phyloP scores from a whole-genome alignment of 2,329 filamentous ascomycete genomes.

The Calycina herbarum region DNA sequence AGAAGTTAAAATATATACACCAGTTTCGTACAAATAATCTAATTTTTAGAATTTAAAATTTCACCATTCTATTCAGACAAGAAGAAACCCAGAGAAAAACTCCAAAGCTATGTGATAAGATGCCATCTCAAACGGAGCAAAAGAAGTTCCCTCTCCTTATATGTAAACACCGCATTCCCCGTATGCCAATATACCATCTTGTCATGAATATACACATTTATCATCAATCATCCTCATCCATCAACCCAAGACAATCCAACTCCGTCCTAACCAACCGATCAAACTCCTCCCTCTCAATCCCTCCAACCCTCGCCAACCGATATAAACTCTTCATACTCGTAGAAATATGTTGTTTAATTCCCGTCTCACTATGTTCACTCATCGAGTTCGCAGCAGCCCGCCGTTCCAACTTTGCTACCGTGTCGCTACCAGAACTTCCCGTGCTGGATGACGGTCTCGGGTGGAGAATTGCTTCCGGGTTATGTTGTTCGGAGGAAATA shows the following conservation, averaged over 20 bases:
- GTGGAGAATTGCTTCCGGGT: conserved; percentile 39
- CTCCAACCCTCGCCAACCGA: conserved; percentile 66
- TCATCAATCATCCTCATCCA: conserved; percentile 54
- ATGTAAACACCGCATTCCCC: too few species aligned
- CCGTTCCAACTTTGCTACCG: conserved; percentile 57
- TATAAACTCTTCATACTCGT: conserved; percentile 77
- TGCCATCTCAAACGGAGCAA: too few species aligned
- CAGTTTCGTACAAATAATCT: too few species aligned
- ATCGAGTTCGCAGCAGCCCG: conserved; percentile 54
- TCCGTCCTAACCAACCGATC: conserved; percentile 70
- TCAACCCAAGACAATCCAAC: conserved; percentile 66
- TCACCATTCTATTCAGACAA: too few species aligned
- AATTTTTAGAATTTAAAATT: too few species aligned
- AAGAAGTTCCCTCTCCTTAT: too few species aligned
- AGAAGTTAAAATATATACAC: too few species aligned
- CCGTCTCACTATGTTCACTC: conserved; percentile 65
- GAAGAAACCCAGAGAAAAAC: too few species aligned
- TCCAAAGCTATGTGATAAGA: too few species aligned
- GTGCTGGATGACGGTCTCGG: conserved; percentile 61
- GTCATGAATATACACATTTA: not conserved
- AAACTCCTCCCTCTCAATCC: conserved; percentile 75
- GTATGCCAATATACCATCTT: not conserved
- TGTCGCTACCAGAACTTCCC: conserved; percentile 54
- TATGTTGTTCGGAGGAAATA: conserved; percentile 26
- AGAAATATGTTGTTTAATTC: conserved; percentile 76